Conservation (phyloP, 805 yeast genomes). For the Metschnikowia kofuensis region DNA sequence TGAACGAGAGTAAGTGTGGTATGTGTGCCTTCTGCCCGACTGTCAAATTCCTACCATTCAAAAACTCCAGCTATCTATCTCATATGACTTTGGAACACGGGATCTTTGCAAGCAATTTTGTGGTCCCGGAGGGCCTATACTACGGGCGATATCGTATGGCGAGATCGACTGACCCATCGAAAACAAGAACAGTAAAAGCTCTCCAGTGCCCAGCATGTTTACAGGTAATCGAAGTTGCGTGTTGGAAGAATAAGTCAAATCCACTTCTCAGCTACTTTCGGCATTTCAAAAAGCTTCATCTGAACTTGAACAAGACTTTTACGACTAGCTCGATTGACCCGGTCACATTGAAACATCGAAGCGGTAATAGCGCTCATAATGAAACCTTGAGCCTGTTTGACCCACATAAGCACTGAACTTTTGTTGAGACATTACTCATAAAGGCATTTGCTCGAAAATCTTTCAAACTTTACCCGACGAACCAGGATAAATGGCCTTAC, state of each 20-base stretch:
- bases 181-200: conserved; percentile 22
- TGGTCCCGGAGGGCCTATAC: conserved; percentile 31
- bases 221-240: conserved; percentile 25
- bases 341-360: conserved; percentile 12
- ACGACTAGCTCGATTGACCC: conserved; percentile 15
- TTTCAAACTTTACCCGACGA: too few species aligned
- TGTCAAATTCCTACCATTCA: conserved; percentile 30
- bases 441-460: too few species aligned
- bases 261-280: conserved; percentile 29
- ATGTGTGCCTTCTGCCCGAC: conserved; percentile 31
- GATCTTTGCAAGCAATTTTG: conserved; percentile 27
- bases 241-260: conserved; percentile 29
- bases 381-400: neutral
- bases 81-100: conserved; percentile 37
- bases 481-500: too few species aligned
- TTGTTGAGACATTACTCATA: too few species aligned
- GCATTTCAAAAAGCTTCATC: conserved; percentile 28
- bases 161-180: conserved; percentile 15
- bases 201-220: conserved; percentile 29
- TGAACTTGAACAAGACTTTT: conserved; percentile 16
- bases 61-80: conserved; percentile 32
- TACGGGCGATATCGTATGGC: conserved; percentile 25
- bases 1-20: conserved; percentile 30
- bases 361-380: conserved; percentile 3
- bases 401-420: neutral